A percentile compares a stretch with the other conserved stretches of the same genome.
phyloP scores from a whole-genome alignment of 2,329 filamentous ascomycete species.

The Byssochlamys sp. region DNA sequence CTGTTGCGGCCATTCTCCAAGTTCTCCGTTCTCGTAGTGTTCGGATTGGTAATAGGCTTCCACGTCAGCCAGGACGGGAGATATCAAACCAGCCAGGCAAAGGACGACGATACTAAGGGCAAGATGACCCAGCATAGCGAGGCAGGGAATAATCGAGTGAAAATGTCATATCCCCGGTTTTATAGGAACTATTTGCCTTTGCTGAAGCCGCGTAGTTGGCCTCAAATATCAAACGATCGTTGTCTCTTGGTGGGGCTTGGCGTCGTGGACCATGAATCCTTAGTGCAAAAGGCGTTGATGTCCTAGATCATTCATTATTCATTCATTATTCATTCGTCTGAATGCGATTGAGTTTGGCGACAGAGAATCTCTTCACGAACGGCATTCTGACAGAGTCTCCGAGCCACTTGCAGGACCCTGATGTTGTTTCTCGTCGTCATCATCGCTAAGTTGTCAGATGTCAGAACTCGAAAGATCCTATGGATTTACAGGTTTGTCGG shows the following conservation, averaged over 20 bases:
- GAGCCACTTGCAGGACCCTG: not conserved
- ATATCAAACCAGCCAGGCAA: not conserved
- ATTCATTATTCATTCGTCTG: not conserved
- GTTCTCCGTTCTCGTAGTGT: constrained; percentile 12
- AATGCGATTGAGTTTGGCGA: not conserved
- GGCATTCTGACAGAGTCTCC: not conserved
- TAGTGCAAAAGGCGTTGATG: not conserved
- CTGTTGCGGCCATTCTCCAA: constrained; percentile 18
- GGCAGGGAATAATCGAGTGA: not conserved
- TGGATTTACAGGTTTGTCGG: not conserved
- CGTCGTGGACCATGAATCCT: not conserved
- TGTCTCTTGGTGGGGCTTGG: not conserved
- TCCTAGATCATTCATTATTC: not conserved
- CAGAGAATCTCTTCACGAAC: not conserved
- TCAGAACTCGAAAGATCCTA: not conserved
- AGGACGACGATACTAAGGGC: too few relatives aligned
- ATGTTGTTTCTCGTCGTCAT: not conserved
- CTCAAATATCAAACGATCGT: not conserved
- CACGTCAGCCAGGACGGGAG: not conserved
- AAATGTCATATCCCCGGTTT: not conserved
- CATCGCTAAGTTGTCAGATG: not conserved
- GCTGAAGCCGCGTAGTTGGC: not conserved
- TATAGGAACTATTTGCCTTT: not conserved
- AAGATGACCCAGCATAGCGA: not conserved
- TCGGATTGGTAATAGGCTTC: not conserved